Evolutionary conservation across 1,284 basidiomycete genomes (phyloP).

Genomic region (Sanghuangporus weigelae): DNA sequence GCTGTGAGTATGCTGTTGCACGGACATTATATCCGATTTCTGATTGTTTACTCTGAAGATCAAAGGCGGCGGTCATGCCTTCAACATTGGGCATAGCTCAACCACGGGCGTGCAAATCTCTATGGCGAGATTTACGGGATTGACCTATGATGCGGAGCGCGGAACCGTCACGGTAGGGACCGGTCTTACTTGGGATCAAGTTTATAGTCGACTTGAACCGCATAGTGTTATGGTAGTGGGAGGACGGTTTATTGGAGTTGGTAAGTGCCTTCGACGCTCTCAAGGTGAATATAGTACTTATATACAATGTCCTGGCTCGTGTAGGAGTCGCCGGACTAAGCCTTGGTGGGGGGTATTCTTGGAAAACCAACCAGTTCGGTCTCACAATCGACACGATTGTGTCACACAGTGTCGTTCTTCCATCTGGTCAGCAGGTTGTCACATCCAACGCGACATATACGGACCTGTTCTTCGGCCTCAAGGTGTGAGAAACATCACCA

Average conservation of each 20-base stretch:
- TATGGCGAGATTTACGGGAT: slow-evolving; percentile 20
- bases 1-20: not conserved
- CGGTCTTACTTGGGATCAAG: slow-evolving; percentile 22
- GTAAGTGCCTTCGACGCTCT: not conserved
- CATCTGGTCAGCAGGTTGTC: slow-evolving; percentile 5
- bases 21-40: not conserved
- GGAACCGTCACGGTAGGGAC: slow-evolving; percentile 19
- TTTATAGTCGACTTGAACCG: slow-evolving; percentile 20
- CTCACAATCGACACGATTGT: slow-evolving; percentile 14
- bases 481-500: not conserved
- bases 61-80: slow-evolving; percentile 23
- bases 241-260: slow-evolving; percentile 21
- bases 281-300: not conserved
- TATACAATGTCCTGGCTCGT: not conserved
- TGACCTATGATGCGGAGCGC: slow-evolving; percentile 16
- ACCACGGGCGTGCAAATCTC: slow-evolving; percentile 25
- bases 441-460: not conserved
- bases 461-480: slow-evolving; percentile 14
- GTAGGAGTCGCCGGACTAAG: slow-evolving; percentile 9
- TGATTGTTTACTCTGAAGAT: slow-evolving; percentile 11
- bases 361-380: slow-evolving; percentile 16
- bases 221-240: slow-evolving; percentile 21
- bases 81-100: slow-evolving; percentile 22
- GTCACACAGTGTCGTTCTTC: slow-evolving; percentile 7
- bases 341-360: slow-evolving; percentile 15